Evolutionary conservation across 805 yeast genomes (phyloP).

Genomic region (Kazachstania africana): DNA sequence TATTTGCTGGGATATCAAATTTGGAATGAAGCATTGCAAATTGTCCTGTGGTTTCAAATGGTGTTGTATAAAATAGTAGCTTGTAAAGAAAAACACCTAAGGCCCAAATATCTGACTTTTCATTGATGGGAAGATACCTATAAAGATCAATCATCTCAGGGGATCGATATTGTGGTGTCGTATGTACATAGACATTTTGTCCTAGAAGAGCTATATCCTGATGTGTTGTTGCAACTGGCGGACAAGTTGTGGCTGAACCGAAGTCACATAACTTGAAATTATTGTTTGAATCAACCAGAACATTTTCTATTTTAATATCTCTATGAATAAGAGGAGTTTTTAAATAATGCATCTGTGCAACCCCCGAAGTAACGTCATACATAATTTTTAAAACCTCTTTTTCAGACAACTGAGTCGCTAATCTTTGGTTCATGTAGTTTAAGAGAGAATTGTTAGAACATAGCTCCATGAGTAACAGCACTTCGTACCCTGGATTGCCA

Average conservation of each 20-base stretch:
- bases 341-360: constrained; percentile 73
- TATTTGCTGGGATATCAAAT: constrained; percentile 69
- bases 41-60: constrained; percentile 78
- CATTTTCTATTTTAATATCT: constrained; percentile 91
- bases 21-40: constrained; percentile 78
- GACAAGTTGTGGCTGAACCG: constrained; percentile 59
- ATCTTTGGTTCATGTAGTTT: constrained; percentile 81
- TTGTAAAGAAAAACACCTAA: constrained; percentile 85
- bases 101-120: constrained; percentile 94
- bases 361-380: constrained; percentile 69
- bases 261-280: constrained; percentile 84
- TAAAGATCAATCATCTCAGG: constrained; percentile 94
- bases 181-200: constrained; percentile 77
- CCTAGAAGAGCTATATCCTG: constrained; percentile 61
- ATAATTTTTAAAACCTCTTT: constrained; percentile 71
- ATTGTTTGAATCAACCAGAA: constrained; percentile 58
- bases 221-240: constrained; percentile 58
- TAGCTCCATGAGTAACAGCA: constrained; percentile 81
- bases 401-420: constrained; percentile 67
- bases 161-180: constrained; percentile 90
- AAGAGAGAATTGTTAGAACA: constrained; percentile 80
- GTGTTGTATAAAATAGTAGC: constrained; percentile 85
- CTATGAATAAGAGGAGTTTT: constrained; percentile 69
- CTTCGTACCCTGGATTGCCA: constrained; percentile 55
- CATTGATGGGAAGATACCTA: constrained; percentile 75